Base-by-base conservation (phyloP, 208 protist species). In the Angomonas ambiguus region DNA sequence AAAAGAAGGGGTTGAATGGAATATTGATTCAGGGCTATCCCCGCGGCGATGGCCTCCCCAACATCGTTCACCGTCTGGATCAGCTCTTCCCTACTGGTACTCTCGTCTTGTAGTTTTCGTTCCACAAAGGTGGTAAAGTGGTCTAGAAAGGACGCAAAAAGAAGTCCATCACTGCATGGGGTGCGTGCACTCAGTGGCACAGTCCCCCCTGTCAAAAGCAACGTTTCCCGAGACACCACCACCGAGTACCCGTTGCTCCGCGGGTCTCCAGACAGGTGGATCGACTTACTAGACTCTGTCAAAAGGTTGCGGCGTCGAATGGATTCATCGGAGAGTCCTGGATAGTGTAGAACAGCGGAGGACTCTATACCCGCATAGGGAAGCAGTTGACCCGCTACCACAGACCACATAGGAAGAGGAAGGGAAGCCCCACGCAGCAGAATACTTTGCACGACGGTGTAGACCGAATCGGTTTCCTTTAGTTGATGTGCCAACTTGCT, bases 151-250 rank as follows among this genome's bases (percentile, higher is more conserved):
- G 51, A 8, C 0, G 72, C 64, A 0, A 92, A 28, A 11, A 61
- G 61, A 4, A 49, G 56, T 2, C 88, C 88, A 49, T 87, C 77
- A 8, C 72, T 78, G 56, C 71, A 78, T 2, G 79, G 79, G 22
- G 65, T 41, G 8, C 85, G 85, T 48, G 88, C 73, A 56, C 87
- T 95, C n/a, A 93, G 72, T 0, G 89, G 89, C 20, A 95, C 80
- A 1, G 91, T 79, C 10, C 89, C 89, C 27, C 83, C 87, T 3
- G 85, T 91, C 65, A 95, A 25, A 31, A 95, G 66, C 4, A 95
- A 69, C 48, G 76, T 92, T 45, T 92, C 89, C 0, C 88, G 80
- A 16, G 88, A 87, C 2, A 72, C 48, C 22, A 62, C 62, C 18
- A 87, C 30, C 0, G 24, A 38, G 34, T 72, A 79, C 34, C 27